These are phyloP conservation scores for Phymatotrichopsis omnivora DNA, from an alignment of 2,329 filamentous ascomycete genomes.

Conservation along the genomic window DNA sequence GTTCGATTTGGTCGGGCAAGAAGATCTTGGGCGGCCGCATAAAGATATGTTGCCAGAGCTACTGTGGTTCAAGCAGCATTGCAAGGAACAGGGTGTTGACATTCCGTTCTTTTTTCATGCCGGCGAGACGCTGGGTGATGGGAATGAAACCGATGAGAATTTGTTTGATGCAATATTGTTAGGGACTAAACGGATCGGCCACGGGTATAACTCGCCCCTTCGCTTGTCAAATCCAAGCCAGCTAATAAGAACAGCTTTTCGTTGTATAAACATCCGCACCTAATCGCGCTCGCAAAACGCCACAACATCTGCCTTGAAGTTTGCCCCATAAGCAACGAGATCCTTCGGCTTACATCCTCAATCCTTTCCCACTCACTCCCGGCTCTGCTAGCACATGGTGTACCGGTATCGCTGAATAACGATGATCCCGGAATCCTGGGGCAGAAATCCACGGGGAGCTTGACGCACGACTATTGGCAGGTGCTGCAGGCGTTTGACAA, in stretches of 20 bases:
- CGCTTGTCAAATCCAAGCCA: slow-evolving; percentile 35
- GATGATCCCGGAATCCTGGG: slow-evolving; percentile 86
- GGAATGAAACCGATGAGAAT: slow-evolving; percentile 67
- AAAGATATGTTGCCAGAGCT: slow-evolving; percentile 69
- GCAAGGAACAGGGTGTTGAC: slow-evolving; percentile 62
- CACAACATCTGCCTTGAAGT: slow-evolving; percentile 80
- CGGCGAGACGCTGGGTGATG: slow-evolving; percentile 74
- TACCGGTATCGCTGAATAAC: slow-evolving; percentile 74
- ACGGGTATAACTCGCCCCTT: slow-evolving; percentile 38
- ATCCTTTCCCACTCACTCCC: slow-evolving; percentile 73
- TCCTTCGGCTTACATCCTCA: slow-evolving; percentile 65
- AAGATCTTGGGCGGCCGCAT: slow-evolving; percentile 67
- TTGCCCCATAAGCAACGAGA: slow-evolving; percentile 85
- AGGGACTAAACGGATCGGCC: slow-evolving; percentile 78
- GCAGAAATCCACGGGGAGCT: slow-evolving; percentile 60
- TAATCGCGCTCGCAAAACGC: slow-evolving; percentile 81
- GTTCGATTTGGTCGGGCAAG: slow-evolving; percentile 83
- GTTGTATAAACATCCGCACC: slow-evolving; percentile 79
- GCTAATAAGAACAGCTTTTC: too few relatives aligned
- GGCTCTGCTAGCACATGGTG: slow-evolving; percentile 71
- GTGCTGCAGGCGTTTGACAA: slow-evolving; percentile 86
- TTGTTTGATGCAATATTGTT: slow-evolving; percentile 82
- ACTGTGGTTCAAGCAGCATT: slow-evolving; percentile 88
- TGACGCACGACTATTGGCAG: slow-evolving; percentile 93
- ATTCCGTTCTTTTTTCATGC: slow-evolving; percentile 96